phyloP scores from a whole-genome alignment of 78 protist species.

The Dictyostelium intermedium region DNA sequence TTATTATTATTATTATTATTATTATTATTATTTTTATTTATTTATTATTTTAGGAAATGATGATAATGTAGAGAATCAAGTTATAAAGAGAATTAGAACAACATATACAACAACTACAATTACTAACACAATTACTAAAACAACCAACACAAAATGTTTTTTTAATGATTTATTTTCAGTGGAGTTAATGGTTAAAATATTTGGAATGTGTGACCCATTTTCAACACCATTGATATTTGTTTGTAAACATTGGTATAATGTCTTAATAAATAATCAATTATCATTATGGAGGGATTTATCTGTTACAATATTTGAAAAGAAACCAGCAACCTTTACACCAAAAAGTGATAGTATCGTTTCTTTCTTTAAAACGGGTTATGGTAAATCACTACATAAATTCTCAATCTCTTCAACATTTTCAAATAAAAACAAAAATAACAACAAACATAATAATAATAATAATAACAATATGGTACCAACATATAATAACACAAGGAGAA shows the following conservation, averaged over 20 bases:
- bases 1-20: no score
- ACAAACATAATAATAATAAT: not conserved
- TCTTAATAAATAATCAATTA: not conserved
- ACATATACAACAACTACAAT: not conserved
- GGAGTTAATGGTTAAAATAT: conserved; percentile 39
- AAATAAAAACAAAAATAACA: not conserved
- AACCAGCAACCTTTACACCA: conserved; percentile 14
- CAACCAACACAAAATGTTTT: not conserved
- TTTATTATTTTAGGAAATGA: no score
- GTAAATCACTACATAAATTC: conserved; percentile 15
- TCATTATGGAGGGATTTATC: conserved; percentile 35
- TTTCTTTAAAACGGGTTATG: conserved; percentile 40
- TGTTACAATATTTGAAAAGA: conserved; percentile 9
- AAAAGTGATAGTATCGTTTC: conserved; percentile 11
- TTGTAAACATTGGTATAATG: conserved; percentile 33
- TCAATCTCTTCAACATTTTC: not conserved
- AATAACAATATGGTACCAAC: not conserved
- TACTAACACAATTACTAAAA: not conserved
- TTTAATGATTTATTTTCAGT: conserved; percentile 18
- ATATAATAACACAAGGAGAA: not conserved
- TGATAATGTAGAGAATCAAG: not conserved
- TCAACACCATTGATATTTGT: conserved; percentile 33
- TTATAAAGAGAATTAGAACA: not conserved
- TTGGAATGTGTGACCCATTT: conserved; percentile 44
- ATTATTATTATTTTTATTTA: no score